Conservation (phyloP, 2,329 filamentous ascomycete genomes). For the Thielaviopsis ethacetica region DNA sequence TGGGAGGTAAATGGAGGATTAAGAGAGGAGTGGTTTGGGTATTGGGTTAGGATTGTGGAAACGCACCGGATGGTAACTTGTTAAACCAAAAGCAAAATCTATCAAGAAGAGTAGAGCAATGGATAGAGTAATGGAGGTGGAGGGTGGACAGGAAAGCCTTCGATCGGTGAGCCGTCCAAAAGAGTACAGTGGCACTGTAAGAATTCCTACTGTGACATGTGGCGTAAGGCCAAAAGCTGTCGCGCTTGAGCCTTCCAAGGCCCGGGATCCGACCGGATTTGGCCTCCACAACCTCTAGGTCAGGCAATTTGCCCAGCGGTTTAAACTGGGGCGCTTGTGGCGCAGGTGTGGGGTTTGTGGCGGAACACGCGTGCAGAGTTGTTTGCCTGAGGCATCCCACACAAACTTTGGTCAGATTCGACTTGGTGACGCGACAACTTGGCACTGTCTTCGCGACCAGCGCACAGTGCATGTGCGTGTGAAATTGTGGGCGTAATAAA, state of each 20-base stretch:
- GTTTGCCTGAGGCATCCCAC: slow-evolving; percentile 9
- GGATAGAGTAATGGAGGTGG: no score
- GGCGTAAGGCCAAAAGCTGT: not conserved
- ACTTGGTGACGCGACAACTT: not conserved
- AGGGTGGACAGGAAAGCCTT: not conserved
- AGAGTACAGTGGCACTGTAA: not conserved
- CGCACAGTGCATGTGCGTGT: not conserved
- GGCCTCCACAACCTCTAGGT: not conserved
- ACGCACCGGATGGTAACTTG: not conserved
- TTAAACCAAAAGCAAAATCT: not conserved
- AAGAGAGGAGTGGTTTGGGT: not conserved
- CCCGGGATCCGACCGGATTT: not conserved
- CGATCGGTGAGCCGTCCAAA: not conserved
- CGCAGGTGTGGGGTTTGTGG: slow-evolving; percentile 1
- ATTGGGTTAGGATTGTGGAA: not conserved
- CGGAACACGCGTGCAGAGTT: not conserved
- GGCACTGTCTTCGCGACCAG: not conserved
- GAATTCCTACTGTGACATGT: not conserved
- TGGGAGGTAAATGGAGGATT: not conserved
- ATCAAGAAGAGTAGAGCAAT: no score
- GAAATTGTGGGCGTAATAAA: not conserved
- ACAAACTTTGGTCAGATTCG: not conserved
- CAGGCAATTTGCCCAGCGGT: not conserved
- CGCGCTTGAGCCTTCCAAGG: not conserved
- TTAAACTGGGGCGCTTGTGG: not conserved